A percentile compares a stretch with the other conserved stretches of the same genome.
These are phyloP conservation scores for Ogataea methylovora DNA, from an alignment of 805 yeast genomes.

Conservation along the genomic window DNA sequence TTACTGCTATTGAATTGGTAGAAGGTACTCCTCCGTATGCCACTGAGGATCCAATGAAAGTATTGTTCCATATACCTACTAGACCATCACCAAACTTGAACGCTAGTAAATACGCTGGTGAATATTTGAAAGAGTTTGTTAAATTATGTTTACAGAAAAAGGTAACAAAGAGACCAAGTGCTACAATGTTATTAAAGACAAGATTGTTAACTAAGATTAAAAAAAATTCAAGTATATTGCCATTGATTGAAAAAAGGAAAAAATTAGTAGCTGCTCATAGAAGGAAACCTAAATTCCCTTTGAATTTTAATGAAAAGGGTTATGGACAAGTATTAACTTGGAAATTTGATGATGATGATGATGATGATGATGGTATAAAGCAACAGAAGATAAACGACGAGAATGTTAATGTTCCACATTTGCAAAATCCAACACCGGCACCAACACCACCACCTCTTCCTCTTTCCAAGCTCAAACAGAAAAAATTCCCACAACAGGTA, in stretches of 20 bases:
- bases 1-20: constrained; percentile 79
- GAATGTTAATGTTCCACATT: constrained; percentile 2
- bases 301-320: constrained; percentile 16
- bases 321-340: constrained; percentile 20
- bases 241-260: constrained; percentile 27
- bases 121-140: constrained; percentile 47
- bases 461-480: background rate
- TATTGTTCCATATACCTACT: constrained; percentile 62
- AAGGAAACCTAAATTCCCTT: constrained; percentile 30
- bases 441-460: constrained; percentile 8
- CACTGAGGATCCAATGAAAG: constrained; percentile 68
- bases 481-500: background rate
- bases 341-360: constrained; percentile 10
- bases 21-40: constrained; percentile 79
- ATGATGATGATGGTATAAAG: constrained; percentile 10
- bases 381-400: too few species aligned
- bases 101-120: constrained; percentile 33
- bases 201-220: constrained; percentile 37
- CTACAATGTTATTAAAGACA: constrained; percentile 44
- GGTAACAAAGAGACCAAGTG: constrained; percentile 59
- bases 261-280: constrained; percentile 24
- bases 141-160: constrained; percentile 58
- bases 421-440: background rate
- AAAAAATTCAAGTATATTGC: constrained; percentile 17
- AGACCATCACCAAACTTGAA: constrained; percentile 52